Base-by-base conservation (phyloP, 164 flowering plant genomes). In the Aristolochia fimbriata region DNA sequence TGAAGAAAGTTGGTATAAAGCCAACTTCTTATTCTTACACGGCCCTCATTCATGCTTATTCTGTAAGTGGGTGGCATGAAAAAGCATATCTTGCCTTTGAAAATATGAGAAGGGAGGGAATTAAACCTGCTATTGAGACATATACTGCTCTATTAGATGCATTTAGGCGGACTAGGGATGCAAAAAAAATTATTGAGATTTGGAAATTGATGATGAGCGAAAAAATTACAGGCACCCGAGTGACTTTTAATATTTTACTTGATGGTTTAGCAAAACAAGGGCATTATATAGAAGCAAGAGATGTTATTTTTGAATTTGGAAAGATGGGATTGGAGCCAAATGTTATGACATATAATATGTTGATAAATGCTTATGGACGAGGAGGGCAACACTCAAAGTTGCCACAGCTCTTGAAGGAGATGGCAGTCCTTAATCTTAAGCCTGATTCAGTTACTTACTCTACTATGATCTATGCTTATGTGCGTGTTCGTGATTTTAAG, bases 211-310 rank as follows among this genome's bases (percentile, higher is more conserved):
- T 92, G 96, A 72, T 74, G 30, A 57, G 61, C 12, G 82, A 84
- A 41, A 89, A 81, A 69, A 62, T 89, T 47, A 71, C 74, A 76
- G 96, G 91, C 45, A 89, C 96, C 4, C 61, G 75, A 46, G 91
- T 89, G 61, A 89, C 94, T 2, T 92, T 89, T 64, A 87, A 89
- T 70, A 82, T 71, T 70, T 81, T 92, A 58, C 73, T 92, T 43
- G 96, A 87, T 65, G 96, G 98, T 24, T 86, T 89, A 78, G 88
- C 96, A 23, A 92, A 89, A 67, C 96, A 92, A 68, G 98, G 98
- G 59, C 81, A 65, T 19, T 89, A 87, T 61, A 43, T 58, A 19
- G 90, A 92, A 71, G 96, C 96, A 43, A 80, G 94, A 62, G 98
- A 92, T 65, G 91, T 86, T 47, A 73, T 92, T 6, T 78, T 74